These are phyloP conservation scores for Ceratobasidium sp. DNA, from an alignment of 1,284 basidiomycete genomes.

Conservation along the genomic window DNA sequence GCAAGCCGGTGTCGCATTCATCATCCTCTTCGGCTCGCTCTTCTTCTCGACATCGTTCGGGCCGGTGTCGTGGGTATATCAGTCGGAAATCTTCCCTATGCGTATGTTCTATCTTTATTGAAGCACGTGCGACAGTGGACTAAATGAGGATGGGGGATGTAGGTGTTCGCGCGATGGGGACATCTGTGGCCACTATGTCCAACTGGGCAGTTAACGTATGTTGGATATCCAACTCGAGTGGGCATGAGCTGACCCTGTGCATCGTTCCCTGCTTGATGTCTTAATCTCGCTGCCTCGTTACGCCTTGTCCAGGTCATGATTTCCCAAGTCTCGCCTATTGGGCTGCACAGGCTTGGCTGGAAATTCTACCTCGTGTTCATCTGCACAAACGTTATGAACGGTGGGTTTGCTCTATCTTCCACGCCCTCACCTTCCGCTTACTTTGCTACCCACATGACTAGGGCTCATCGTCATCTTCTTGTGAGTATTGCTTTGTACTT, in stretches of 20 bases:
- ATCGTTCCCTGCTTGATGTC: conserved; percentile 45
- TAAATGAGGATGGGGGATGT: not conserved
- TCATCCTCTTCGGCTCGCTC: conserved; percentile 40
- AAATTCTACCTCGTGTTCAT: conserved; percentile 50
- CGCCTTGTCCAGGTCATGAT: conserved; percentile 31
- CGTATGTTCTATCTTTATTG: conserved; percentile 34
- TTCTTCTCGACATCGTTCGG: conserved; percentile 40
- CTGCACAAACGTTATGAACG: conserved; percentile 37
- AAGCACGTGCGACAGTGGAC: not conserved
- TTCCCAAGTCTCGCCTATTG: conserved; percentile 50
- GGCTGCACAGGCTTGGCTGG: conserved; percentile 45
- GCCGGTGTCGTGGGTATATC: conserved; percentile 52
- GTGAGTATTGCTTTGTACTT: not conserved
- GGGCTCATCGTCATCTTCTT: conserved; percentile 22
- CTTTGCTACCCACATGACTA: not conserved
- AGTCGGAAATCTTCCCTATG: conserved; percentile 55
- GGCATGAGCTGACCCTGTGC: not conserved
- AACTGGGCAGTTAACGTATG: conserved; percentile 49
- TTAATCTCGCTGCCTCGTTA: conserved; percentile 42
- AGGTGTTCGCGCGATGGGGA: conserved; percentile 50
- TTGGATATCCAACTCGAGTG: conserved; percentile 16
- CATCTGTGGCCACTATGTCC: conserved; percentile 48
- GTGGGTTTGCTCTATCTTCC: not conserved
- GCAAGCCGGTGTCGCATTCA: conserved; percentile 37
- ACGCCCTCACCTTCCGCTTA: not conserved